A percentile compares a stretch with the other conserved stretches of the same genome.
phyloP scores from a whole-genome alignment of 805 yeast genomes.

The Starmera caribaea region DNA sequence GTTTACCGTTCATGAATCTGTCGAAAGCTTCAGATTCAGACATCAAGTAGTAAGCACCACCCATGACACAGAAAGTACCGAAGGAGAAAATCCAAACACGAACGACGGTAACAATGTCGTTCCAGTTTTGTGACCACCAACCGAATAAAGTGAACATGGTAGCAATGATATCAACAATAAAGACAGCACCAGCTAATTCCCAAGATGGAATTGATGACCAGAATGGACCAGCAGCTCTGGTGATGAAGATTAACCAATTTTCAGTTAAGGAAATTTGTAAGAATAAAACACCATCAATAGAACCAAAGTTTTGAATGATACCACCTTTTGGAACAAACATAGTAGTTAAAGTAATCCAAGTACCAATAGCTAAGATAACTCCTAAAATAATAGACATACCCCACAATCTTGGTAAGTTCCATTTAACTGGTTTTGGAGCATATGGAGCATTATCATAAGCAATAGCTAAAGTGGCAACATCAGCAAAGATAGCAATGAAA shows the following conservation, averaged over 20 bases:
- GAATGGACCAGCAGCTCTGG: constrained; percentile 97
- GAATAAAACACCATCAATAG: constrained; percentile 87
- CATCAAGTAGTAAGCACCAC: constrained; percentile 95
- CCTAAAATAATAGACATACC: constrained; percentile 91
- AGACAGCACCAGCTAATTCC: constrained; percentile 93
- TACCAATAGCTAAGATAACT: constrained; percentile 75
- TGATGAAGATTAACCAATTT: constrained; percentile 94
- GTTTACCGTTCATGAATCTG: constrained; percentile 77
- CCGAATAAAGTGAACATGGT: constrained; percentile 91
- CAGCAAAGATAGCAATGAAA: constrained; percentile 95
- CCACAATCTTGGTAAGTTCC: constrained; percentile 97
- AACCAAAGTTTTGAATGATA: constrained; percentile 94
- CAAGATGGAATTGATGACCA: constrained; percentile 95
- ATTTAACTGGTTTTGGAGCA: constrained; percentile 87
- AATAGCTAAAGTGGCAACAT: constrained; percentile 94
- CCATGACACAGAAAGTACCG: constrained; percentile 94
- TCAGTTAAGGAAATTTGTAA: constrained; percentile 91
- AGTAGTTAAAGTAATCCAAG: constrained; percentile 92
- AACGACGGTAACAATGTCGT: constrained; percentile 89
- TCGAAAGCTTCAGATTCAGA: constrained; percentile 72
- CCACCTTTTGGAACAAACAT: constrained; percentile 89
- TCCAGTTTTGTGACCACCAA: constrained; percentile 98
- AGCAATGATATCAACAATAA: constrained; percentile 82
- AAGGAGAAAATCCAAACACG: constrained; percentile 93
- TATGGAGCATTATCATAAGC: constrained; percentile 97